These are phyloP conservation scores for Citrus inodora DNA, from an alignment of 345 rosid species.

Conservation along the genomic window DNA sequence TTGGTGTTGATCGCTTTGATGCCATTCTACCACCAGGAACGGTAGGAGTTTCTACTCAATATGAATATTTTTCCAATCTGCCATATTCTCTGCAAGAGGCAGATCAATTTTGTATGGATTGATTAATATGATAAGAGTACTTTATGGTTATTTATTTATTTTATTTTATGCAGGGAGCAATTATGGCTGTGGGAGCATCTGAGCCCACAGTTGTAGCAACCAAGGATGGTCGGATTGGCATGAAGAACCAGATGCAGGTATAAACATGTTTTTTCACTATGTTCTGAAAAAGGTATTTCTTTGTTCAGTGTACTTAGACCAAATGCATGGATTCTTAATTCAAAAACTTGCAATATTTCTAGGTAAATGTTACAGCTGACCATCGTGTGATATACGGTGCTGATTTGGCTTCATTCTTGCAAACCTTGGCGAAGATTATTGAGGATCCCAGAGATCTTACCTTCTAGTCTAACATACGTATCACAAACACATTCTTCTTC, in stretches of 20 bases:
- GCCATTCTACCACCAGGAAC: slow-evolving; percentile 98
- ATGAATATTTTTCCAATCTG: not conserved
- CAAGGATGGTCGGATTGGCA: slow-evolving; percentile 84
- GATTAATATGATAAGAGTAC: not conserved
- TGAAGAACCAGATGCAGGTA: slow-evolving; percentile 98
- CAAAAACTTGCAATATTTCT: slow-evolving; percentile 22
- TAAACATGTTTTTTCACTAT: not conserved
- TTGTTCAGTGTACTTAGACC: not conserved
- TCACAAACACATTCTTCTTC: slow-evolving; percentile 4
- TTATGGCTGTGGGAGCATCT: slow-evolving; percentile 98
- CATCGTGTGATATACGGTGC: slow-evolving; percentile 95
- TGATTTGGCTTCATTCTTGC: slow-evolving; percentile 90
- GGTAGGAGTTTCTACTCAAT: slow-evolving; percentile 38
- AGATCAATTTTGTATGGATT: not conserved
- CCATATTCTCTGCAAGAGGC: slow-evolving; percentile 1
- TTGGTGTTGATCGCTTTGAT: slow-evolving; percentile 95
- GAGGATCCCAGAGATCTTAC: slow-evolving; percentile 90
- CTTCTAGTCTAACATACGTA: slow-evolving; percentile 32
- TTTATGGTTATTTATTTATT: not conserved
- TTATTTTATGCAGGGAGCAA: slow-evolving; percentile 67
- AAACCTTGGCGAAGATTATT: slow-evolving; percentile 77
- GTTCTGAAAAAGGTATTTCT: slow-evolving; percentile 3
- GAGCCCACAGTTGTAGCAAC: slow-evolving; percentile 75
- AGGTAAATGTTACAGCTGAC: slow-evolving; percentile 94
- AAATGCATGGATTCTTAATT: not conserved